phyloP scores from a whole-genome alignment of 169 alveolate genomes.

The Eimeria acervulina region DNA sequence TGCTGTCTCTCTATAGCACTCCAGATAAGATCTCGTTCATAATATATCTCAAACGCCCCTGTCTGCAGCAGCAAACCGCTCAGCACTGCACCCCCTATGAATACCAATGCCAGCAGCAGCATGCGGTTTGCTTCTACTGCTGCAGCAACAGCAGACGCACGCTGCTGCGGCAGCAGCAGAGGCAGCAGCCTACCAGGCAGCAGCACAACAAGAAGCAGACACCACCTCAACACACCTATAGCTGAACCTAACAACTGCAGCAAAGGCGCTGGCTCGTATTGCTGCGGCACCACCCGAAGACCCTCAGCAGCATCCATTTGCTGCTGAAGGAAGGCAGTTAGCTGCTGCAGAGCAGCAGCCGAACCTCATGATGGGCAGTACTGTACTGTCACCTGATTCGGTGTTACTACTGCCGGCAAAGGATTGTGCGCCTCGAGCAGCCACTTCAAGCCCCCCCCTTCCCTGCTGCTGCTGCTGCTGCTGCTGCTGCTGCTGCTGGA shows the following conservation, averaged over 20 bases:
- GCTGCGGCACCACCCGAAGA: conserved; percentile 51
- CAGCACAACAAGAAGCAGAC: conserved; percentile 68
- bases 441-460: not conserved
- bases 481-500: conserved; percentile 39
- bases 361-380: conserved; percentile 73
- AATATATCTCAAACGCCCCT: conserved; percentile 68
- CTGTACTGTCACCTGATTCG: conserved; percentile 79
- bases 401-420: conserved; percentile 19
- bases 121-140: conserved; percentile 49
- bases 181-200: conserved; percentile 53
- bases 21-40: conserved; percentile 68
- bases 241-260: conserved; percentile 14
- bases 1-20: conserved; percentile 38
- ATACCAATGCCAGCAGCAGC: conserved; percentile 17
- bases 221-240: conserved; percentile 38
- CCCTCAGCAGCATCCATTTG: conserved; percentile 52
- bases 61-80: conserved; percentile 47
- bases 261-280: conserved; percentile 28
- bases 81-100: conserved; percentile 17
- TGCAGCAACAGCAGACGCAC: conserved; percentile 13
- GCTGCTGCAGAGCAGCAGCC: conserved; percentile 75
- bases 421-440: conserved; percentile 78
- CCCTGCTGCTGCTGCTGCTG: conserved; percentile 48
- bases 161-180: not conserved
- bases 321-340: not conserved